Evolutionary conservation across 306 rosid species (phyloP).

Genomic region (Gastrolobium bilobum): DNA sequence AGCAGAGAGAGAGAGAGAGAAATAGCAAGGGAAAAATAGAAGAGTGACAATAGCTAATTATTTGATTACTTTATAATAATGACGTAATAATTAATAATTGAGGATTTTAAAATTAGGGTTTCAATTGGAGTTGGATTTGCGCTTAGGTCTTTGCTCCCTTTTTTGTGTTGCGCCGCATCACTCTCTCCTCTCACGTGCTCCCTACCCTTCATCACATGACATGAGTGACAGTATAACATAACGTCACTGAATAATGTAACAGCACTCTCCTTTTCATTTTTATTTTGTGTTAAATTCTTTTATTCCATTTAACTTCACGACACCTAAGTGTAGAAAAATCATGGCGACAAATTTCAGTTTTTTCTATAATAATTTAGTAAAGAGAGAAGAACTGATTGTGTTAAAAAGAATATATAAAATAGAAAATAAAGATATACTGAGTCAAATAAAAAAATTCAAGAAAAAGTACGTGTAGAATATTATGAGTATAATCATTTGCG

Average conservation of each 20-base stretch:
- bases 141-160: background rate
- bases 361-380: too few species aligned
- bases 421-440: background rate
- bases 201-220: background rate
- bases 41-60: background rate
- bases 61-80: background rate
- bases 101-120: slow-evolving; percentile 20
- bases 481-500: too few species aligned
- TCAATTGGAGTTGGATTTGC: background rate
- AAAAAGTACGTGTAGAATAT: too few species aligned
- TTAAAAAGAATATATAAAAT: too few species aligned
- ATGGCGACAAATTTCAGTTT: too few species aligned
- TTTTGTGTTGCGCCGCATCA: background rate
- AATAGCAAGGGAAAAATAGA: background rate
- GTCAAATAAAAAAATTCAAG: background rate
- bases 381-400: too few species aligned
- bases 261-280: background rate
- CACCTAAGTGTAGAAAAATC: too few species aligned
- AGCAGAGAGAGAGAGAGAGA: background rate
- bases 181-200: slow-evolving; percentile 36
- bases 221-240: background rate
- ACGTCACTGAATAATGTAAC: slow-evolving; percentile 6
- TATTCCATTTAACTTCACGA: background rate
- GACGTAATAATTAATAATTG: slow-evolving; percentile 4
- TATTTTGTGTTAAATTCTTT: too few species aligned